Evolutionary conservation across 2,329 filamentous ascomycete genomes (phyloP), one percentile per base, ranked within the genome.

Genomic region (Cercospora janseana): DNA sequence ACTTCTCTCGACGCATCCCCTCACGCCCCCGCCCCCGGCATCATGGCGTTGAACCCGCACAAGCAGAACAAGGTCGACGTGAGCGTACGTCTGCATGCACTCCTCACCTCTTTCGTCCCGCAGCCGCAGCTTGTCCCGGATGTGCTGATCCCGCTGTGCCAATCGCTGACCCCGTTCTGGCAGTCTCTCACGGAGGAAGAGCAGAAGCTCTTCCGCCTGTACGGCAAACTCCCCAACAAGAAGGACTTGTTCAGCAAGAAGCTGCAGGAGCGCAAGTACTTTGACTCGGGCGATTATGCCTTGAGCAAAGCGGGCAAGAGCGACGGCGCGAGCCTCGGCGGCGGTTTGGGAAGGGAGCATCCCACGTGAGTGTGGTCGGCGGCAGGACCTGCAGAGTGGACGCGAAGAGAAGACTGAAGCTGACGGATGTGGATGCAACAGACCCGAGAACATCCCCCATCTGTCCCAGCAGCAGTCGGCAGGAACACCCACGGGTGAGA

Each of bases 31-130:
- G 2, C 26, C 26, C 5, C 15, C 26, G 10, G 32, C 46, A 51
- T 16, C 6, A 60, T 58, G 57, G 59, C 59, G 18, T 41, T 97
- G 89, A 96, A 96, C 72, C 92, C 92, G 63, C 89, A 91, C 72
- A 88, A 96, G 79, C 91, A 95, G 81, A 96, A 96, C 80, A 97
- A 98, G 79, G 81, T 97, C 66, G 93, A 98, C 74, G 80, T 96
- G 74, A 91, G 81, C 78, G 93, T 96, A 76, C 77, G 88, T 81
- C 48, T 18, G 28, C 21, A 13, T 41, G 34, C 24, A 49, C 12
- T 32, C n/a, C n/a, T n/a, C n/a, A n/a, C n/a, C 26, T 42, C 37
- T 27, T 23, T 41, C 4, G n/a, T 32, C 13, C 27, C 15, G 23
- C 15, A 31, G 15, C 21, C 42, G 16, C 34, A 28, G n/a, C 34